These are phyloP conservation scores for Avicennia marina DNA, from an alignment of 257 asterid genomes.

Conservation along the genomic window DNA sequence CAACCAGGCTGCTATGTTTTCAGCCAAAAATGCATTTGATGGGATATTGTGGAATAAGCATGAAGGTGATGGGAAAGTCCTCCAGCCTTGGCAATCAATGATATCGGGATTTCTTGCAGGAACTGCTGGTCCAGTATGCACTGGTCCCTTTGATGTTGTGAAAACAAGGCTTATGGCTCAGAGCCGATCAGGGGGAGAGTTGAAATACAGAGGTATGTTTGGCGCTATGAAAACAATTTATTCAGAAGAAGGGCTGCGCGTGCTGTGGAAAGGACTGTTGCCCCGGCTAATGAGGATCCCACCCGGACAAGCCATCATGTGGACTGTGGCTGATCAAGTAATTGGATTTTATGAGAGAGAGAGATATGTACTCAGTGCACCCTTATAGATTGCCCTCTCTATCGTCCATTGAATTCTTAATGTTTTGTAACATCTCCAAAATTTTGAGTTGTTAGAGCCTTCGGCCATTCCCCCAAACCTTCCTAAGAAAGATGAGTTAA, in stretches of 20 bases:
- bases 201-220: constrained; percentile 84
- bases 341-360: constrained; percentile 85
- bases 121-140: constrained; percentile 87
- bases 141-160: constrained; percentile 98
- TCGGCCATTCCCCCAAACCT: not conserved
- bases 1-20: constrained; percentile 96
- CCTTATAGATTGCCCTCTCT: constrained; percentile 21
- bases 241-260: constrained; percentile 73
- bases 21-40: constrained; percentile 90
- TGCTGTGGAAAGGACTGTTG: constrained; percentile 83
- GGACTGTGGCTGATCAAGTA: constrained; percentile 96
- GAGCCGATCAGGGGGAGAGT: constrained; percentile 58
- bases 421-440: not conserved
- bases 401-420: not conserved
- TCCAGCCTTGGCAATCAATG: constrained; percentile 94
- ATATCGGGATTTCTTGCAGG: constrained; percentile 95
- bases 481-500: too few relatives aligned
- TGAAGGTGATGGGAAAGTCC: constrained; percentile 80
- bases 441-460: not conserved
- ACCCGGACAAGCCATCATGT: constrained; percentile 97
- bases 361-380: constrained; percentile 36
- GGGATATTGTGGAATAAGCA: constrained; percentile 69
- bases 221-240: constrained; percentile 81
- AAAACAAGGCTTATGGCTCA: constrained; percentile 99
- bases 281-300: constrained; percentile 99